Base-by-base conservation (phyloP, 2,329 filamentous ascomycete species). In the Ustilaginoidea virens region DNA sequence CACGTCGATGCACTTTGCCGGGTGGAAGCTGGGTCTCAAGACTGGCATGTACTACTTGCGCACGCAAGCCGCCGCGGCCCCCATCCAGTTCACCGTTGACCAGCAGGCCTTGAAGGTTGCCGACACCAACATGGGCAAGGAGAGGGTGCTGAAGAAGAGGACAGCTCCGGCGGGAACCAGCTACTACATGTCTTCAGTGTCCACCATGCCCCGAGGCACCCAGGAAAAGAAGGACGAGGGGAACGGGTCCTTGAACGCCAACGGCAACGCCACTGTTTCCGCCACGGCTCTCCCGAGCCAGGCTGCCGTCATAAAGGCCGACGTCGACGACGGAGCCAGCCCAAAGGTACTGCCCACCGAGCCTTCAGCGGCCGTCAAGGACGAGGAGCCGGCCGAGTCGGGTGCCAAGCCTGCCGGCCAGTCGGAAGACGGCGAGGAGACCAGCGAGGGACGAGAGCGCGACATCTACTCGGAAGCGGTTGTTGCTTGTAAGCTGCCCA, bases 31-130 rank as follows among this genome's bases (percentile, higher is more conserved):
- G 41, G 90, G 90, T 48, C 73, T 98, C 43, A 98, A 98, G 79
- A 98, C 90, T 20, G 90, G 90, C 64, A 96, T 98, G 90, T 98
- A 98, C 75, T 98, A 98, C 61, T 76, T 98, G 44, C 83, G 90
- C 47, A 98, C 90, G 27, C 90, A 92, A 74, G 90, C 90, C 38
- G 90, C 90, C 20, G 86, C 86, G 12, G 85, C 86, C 26, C 90
- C 90, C 30, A 98, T 98, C 42, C 90, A 98, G 58, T 98, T 98
- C 65, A 98, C 90, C 4, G 90, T 98, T 49, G 90, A 98, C 52
- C 87, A 98, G 58, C 82, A 93, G 58, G 80, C 82, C 32, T 74
- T 98, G 43, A 82, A 85, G 62, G 74, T 93, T 26, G 72, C 72
- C 22, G 90, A 98, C 51, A 81, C 74, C 39, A 81, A 78, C 43